Percentiles rank a stretch among this genome's conserved stretches.
Conservation (phyloP, 1,139 yeast genomes). For the Lodderomyces elongisporus region DNA sequence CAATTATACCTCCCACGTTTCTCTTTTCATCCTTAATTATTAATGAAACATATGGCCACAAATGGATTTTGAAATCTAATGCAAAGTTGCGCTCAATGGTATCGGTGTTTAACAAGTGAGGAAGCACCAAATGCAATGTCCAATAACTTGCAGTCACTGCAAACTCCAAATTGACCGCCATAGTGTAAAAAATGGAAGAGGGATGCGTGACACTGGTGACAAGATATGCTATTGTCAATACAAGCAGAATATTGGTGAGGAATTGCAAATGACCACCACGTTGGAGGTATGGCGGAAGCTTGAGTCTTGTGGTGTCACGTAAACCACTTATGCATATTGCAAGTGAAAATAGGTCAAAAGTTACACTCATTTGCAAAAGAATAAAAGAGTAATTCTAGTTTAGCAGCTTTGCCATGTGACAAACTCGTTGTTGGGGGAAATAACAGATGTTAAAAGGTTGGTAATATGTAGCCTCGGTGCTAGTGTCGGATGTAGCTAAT, state of each 20-base stretch:
- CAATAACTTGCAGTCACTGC: conserved; percentile 22
- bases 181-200: conserved; percentile 9
- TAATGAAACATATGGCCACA: conserved; percentile 18
- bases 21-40: conserved; percentile 5
- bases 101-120: conserved; percentile 17
- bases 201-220: conserved; percentile 1
- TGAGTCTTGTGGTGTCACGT: conserved; percentile 7
- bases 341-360: conserved; percentile 6
- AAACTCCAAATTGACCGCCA: conserved; percentile 17
- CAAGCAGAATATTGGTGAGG: conserved; percentile 48
- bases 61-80: conserved; percentile 21
- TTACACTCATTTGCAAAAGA: neutral
- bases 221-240: conserved; percentile 8
- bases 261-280: conserved; percentile 61
- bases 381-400: too few species aligned
- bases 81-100: conserved; percentile 14
- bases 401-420: too few species aligned
- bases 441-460: too few species aligned
- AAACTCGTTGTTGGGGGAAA: too few species aligned
- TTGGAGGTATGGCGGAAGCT: conserved; percentile 36
- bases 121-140: conserved; percentile 17
- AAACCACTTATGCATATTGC: conserved; percentile 9
- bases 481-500: too few species aligned
- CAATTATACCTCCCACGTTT: conserved; percentile 2
- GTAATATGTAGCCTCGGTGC: too few species aligned